Percentiles rank a stretch among this genome's conserved stretches.
Conservation (phyloP, 176 grass and related monocot species). For the Calamus simplicifolius region DNA sequence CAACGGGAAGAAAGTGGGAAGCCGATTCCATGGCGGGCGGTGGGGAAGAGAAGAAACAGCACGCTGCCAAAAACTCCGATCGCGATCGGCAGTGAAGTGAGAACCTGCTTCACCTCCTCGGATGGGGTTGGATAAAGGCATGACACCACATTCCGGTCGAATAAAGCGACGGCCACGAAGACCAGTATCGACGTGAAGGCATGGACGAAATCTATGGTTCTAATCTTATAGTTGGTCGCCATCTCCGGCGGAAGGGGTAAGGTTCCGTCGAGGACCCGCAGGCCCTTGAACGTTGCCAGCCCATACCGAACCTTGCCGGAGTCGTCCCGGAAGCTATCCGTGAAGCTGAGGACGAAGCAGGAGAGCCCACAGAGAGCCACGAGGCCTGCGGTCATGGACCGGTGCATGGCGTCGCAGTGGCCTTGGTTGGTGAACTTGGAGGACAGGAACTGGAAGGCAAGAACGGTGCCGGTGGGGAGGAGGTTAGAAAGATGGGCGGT, state of each 20-base stretch:
- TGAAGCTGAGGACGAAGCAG: constrained; percentile 65
- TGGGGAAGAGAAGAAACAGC: constrained; percentile 68
- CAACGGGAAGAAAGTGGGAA: constrained; percentile 40
- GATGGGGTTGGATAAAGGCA: constrained; percentile 54
- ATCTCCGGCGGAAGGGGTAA: constrained; percentile 30
- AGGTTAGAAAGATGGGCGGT: constrained; percentile 59
- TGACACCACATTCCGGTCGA: constrained; percentile 54
- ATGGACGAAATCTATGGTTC: constrained; percentile 62
- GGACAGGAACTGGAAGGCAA: constrained; percentile 55
- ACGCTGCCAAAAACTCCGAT: constrained; percentile 62
- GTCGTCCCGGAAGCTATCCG: constrained; percentile 58
- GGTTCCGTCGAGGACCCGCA: constrained; percentile 58
- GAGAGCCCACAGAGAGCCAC: constrained; percentile 44
- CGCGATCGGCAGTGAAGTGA: constrained; percentile 38
- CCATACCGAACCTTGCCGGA: constrained; percentile 47
- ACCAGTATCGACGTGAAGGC: constrained; percentile 42
- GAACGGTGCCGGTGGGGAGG: constrained; percentile 63
- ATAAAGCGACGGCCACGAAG: constrained; percentile 39
- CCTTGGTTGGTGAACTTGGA: constrained; percentile 46
- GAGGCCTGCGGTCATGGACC: constrained; percentile 40
- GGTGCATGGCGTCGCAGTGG: constrained; percentile 25
- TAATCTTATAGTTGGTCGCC: constrained; percentile 38
- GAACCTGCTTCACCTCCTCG: constrained; percentile 40
- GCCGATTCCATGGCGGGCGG: constrained; percentile 55
- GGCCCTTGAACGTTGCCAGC: constrained; percentile 41